A percentile compares a stretch with the other conserved stretches of the same genome.
phyloP scores from a whole-genome alignment of 1,284 basidiomycete species.

The Erythrobasidium hasegawianum region DNA sequence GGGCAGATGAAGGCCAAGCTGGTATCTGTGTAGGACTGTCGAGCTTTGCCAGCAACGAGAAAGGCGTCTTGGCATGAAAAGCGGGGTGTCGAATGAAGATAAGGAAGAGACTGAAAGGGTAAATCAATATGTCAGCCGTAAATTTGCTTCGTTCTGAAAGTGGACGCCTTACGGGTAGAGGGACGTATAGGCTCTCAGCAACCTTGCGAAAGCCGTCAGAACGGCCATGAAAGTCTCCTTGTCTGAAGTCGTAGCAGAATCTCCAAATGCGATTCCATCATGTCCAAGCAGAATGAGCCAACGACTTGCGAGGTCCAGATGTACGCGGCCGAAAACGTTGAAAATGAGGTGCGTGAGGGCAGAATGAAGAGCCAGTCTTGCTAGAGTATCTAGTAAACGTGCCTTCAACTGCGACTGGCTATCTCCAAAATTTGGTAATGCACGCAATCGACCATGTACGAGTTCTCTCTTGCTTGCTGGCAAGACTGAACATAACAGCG shows the following conservation, averaged over 20 bases:
- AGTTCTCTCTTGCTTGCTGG: slow-evolving; percentile 4
- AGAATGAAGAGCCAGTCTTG: slow-evolving; percentile 44
- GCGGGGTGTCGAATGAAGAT: background rate
- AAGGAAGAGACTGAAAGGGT: slow-evolving; percentile 14
- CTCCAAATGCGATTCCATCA: slow-evolving; percentile 26
- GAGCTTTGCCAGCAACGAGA: background rate
- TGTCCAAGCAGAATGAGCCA: slow-evolving; percentile 41
- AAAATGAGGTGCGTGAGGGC: slow-evolving; percentile 43
- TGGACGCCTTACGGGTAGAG: slow-evolving; percentile 42
- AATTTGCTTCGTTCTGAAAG: background rate
- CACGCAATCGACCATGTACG: slow-evolving; percentile 13
- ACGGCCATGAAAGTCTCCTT: slow-evolving; percentile 29
- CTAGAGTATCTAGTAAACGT: slow-evolving; percentile 42
- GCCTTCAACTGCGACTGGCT: slow-evolving; percentile 8
- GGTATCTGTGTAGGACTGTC: background rate
- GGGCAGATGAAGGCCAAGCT: slow-evolving; percentile 16
- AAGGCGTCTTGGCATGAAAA: slow-evolving; percentile 1
- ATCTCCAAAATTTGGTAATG: background rate
- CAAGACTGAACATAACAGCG: slow-evolving; percentile 19
- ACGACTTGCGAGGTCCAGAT: slow-evolving; percentile 45
- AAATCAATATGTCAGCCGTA: background rate
- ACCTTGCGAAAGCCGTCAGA: slow-evolving; percentile 40
- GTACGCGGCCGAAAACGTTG: slow-evolving; percentile 45
- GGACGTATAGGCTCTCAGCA: slow-evolving; percentile 45
- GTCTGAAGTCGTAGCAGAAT: background rate